Base-by-base conservation (phyloP, 164 flowering plant species). In the Berberis thunbergii region DNA sequence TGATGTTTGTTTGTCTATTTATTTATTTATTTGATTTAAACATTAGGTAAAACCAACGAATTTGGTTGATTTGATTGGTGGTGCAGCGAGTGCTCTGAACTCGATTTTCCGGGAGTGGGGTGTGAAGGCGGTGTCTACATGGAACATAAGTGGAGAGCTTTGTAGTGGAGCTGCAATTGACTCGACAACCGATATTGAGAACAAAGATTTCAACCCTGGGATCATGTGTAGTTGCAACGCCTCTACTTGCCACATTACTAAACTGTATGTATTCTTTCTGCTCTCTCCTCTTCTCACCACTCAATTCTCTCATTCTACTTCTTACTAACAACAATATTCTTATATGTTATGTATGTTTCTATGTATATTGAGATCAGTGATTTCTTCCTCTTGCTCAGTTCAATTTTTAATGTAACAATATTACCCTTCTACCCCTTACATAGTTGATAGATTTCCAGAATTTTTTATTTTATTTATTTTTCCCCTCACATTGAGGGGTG, bases 111-210 rank as follows among this genome's bases (percentile, higher is more conserved):
- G 54, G 46, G 52, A 45, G 6, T 64, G 67, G 67, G 12, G 43
- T 1, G 39, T 48, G 9, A n/a, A 50, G 2, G 45, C 61, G 4
- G 6, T 4, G 9, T 4, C 66, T 7, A 5, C 26, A 44, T 73
- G 75, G 75, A 73, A 73, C 59, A 43, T 64, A 41, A 73, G 66
- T 42, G 71, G 71, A 13, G 69, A 73, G 6, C 64, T 61, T 1
- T 73, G 75, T 49, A 65, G 46, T 11, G 75, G 75, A 41, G 9
- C 43, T 49, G 72, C 75, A 42, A n/a, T 57, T 11, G 69, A 57
- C 50, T 4, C 6, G 0, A 2, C 41, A 9, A 49, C 65, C 2
- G 46, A 3, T 3, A 61, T 73, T 3, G 67, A 65, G 10, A 48
- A 56, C 48, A 26, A 4, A 4, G 50, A 11, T 48, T 40, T 60